Base-by-base conservation (phyloP, 345 rosid genomes). In the Laguncularia racemosa region DNA sequence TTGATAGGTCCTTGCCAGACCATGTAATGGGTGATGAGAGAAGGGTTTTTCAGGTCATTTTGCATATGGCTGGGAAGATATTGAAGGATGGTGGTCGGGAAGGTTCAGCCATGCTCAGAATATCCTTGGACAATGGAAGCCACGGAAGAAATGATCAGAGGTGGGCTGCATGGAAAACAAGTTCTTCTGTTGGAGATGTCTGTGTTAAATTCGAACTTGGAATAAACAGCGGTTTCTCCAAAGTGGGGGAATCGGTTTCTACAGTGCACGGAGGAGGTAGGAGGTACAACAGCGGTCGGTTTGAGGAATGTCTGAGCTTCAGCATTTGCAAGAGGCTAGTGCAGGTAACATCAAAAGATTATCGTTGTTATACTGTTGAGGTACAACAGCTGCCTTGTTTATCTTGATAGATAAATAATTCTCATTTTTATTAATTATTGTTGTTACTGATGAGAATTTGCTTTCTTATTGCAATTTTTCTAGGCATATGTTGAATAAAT, bases 311-410 rank as follows among this genome's bases (percentile, higher is more conserved):
- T 71, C 65, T 85, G 72, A 83, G 97, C 83, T 85, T 91, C 81
- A 81, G 78, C 61, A 71, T 91, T 61, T 91, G 97, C 78, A 76
- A 83, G 72, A 85, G 82, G 72, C 84, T 91, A 44, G 96, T 85
- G 54, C 95, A 85, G 82, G 97, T 91, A 58, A 67, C 63, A 59
- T 71, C 10, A 56, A 4, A 16, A 14, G 46, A 33, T 63, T 43
- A 52, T 46, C n/a, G n/a, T n/a, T n/a, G n/a, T n/a, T n/a, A n/a
- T n/a, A n/a, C n/a, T n/a, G n/a, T n/a, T n/a, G n/a, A n/a, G n/a
- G n/a, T n/a, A n/a, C n/a, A n/a, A n/a, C n/a, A 13, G 46, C 14
- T 44, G 61, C 45, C 13, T 17, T 17, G 52, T 45, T 16, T 6
- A 20, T 49, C 1, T 50, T 26, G 28, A 38, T 40, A 23, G 16